A percentile compares a stretch with the other conserved stretches of the same genome.
These are phyloP conservation scores for Sphaerulina vaccinii DNA, from an alignment of 2,329 filamentous ascomycete species.

Conservation along the genomic window DNA sequence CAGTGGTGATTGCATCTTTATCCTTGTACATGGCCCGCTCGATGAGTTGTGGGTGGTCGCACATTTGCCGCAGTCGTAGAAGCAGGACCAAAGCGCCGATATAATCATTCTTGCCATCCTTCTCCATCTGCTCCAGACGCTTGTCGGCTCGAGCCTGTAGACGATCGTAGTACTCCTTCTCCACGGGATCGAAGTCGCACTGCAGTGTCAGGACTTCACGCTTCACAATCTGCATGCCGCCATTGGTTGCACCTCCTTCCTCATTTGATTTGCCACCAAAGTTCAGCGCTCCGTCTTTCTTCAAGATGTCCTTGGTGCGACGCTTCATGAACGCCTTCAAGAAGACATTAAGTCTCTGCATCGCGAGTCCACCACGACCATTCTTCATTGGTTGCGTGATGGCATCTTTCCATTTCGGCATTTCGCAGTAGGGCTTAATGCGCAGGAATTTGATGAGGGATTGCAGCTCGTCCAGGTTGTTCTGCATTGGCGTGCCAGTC, in stretches of 20 bases:
- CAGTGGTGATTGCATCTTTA: slow-evolving; percentile 74
- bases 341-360: slow-evolving; percentile 78
- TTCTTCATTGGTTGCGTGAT: slow-evolving; percentile 89
- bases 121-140: slow-evolving; percentile 75
- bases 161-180: slow-evolving; percentile 81
- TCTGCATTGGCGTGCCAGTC: slow-evolving; percentile 96
- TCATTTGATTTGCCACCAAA: slow-evolving; percentile 66
- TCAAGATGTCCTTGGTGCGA: slow-evolving; percentile 95
- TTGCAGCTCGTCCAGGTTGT: slow-evolving; percentile 94
- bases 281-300: slow-evolving; percentile 77
- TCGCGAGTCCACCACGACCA: slow-evolving; percentile 83
- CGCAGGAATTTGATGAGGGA: slow-evolving; percentile 88
- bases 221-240: slow-evolving; percentile 85
- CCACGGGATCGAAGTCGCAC: slow-evolving; percentile 73
- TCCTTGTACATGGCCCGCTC: slow-evolving; percentile 83
- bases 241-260: slow-evolving; percentile 53
- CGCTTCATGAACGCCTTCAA: slow-evolving; percentile 96
- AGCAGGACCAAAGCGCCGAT: slow-evolving; percentile 90
- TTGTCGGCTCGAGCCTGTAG: slow-evolving; percentile 81
- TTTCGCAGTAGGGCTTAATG: slow-evolving; percentile 85
- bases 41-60: slow-evolving; percentile 88
- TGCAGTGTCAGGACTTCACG: slow-evolving; percentile 81
- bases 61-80: slow-evolving; percentile 86
- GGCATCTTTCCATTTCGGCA: slow-evolving; percentile 84
- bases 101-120: slow-evolving; percentile 75